Evolutionary conservation across 768 basidiomycete species (phyloP).

Genomic region (Leccinum subgranulosum): DNA sequence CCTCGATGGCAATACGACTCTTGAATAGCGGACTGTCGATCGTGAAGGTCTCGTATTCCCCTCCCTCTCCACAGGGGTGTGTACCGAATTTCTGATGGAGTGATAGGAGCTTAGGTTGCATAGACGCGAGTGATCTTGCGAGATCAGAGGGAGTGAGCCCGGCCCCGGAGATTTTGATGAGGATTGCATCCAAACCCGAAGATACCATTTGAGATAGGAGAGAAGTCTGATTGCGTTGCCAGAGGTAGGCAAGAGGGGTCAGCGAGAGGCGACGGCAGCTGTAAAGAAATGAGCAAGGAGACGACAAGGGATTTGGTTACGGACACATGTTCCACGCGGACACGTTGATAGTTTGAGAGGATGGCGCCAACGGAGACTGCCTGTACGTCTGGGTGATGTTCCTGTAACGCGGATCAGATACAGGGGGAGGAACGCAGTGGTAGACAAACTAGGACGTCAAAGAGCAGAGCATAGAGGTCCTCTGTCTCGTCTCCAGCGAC

Average conservation of each 20-base stretch:
- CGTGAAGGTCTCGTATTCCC: constrained; percentile 95
- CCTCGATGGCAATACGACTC: constrained; percentile 62
- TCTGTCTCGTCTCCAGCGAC: constrained; percentile 92
- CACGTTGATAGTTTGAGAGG: constrained; percentile 94
- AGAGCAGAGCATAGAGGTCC: constrained; percentile 75
- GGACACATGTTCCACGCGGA: constrained; percentile 97
- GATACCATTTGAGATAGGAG: constrained; percentile 85
- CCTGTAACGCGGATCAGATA: constrained; percentile 37
- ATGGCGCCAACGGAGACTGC: constrained; percentile 96
- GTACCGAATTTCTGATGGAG: constrained; percentile 82
- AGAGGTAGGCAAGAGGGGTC: constrained; percentile 83
- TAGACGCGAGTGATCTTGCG: constrained; percentile 67
- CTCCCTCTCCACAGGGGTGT: constrained; percentile 96
- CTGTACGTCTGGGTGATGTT: constrained; percentile 72
- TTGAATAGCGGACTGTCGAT: constrained; percentile 89
- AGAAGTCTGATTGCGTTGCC: constrained; percentile 89
- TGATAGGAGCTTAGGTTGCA: constrained; percentile 68
- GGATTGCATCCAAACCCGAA: constrained; percentile 71
- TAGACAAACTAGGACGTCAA: constrained; percentile 65
- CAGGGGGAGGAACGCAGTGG: not conserved
- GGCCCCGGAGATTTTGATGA: constrained; percentile 96
- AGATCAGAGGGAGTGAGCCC: constrained; percentile 79
- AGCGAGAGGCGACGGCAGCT: constrained; percentile 82
- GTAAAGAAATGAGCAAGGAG: constrained; percentile 4
- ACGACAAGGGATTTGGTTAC: constrained; percentile 19